A percentile compares a stretch with the other conserved stretches of the same genome.
These are phyloP conservation scores for Cenchrus purpureus DNA, from an alignment of 176 grass and related monocot species.

Conservation along the genomic window DNA sequence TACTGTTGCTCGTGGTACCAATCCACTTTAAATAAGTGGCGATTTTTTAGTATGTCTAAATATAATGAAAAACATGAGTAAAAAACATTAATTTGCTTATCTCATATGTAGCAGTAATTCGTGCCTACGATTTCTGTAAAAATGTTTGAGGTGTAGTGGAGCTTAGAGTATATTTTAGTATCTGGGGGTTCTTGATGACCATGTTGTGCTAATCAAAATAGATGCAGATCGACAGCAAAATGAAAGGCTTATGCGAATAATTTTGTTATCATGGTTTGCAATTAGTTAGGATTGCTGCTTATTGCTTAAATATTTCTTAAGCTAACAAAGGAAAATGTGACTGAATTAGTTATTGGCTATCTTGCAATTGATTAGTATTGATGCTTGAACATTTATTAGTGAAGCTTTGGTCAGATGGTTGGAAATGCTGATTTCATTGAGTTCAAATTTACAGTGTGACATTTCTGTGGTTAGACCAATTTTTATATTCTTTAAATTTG, in stretches of 20 bases:
- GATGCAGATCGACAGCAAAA: neutral
- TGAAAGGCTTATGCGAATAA: neutral
- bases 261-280: neutral
- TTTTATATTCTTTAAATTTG: slow-evolving; percentile 10
- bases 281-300: slow-evolving; percentile 2
- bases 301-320: neutral
- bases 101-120: slow-evolving; percentile 6
- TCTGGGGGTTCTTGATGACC: neutral
- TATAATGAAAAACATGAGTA: neutral
- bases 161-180: slow-evolving; percentile 23
- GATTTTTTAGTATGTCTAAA: neutral
- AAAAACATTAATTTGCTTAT: neutral
- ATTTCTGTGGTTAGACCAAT: neutral
- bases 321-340: neutral
- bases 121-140: neutral
- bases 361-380: slow-evolving; percentile 25
- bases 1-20: slow-evolving; percentile 27
- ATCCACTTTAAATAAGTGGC: slow-evolving; percentile 22
- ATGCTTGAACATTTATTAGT: slow-evolving; percentile 29
- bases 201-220: slow-evolving; percentile 10
- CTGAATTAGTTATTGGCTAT: slow-evolving; percentile 20
- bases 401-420: neutral
- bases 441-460: neutral
- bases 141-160: neutral
- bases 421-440: slow-evolving; percentile 13